Base-by-base conservation (phyloP, 495 filamentous ascomycete species). In the Penicillium macrosclerotiorum region DNA sequence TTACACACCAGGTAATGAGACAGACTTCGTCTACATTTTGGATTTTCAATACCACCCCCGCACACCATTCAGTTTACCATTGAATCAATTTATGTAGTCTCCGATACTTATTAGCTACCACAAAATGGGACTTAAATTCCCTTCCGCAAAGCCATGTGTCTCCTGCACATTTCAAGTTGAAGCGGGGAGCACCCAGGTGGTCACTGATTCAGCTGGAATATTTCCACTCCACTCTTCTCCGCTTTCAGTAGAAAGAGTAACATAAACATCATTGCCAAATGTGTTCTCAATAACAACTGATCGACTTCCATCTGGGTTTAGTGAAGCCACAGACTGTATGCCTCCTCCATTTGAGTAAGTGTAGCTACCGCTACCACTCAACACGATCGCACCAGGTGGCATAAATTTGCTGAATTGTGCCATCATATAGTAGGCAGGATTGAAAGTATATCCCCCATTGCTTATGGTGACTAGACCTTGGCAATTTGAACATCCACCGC, bases 321-420 rank as follows among this genome's bases (percentile, higher is more conserved):
- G 45, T 16, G 74, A 69, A 1, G 73, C 76, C 4, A 78, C 68
- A 17, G 67, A 69, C 57, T 80, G 74, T 12, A 77, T 25, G 13
- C 71, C 74, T 9, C 45, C 47, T 23, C 69, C 68, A 36, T 53
- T 60, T 3, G 56, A 55, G 49, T 74, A 75, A 8, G 68, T 73
- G 36, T 72, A 76, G 42, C 73, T 76, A 0, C 76, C 74, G 6
- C 55, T 64, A 6, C 70, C 73, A 58, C 49, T 57, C 8, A 79
- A 53, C 25, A 78, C 64, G 11, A 63, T 62, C 0, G 76, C 73
- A 27, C 75, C 75, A 12, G 63, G 64, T 13, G 74, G 71, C 45
- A 81, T 79, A 51, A 78, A 81, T 54, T 73, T 77, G 55, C 71
- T 76, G 55, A 76, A 78, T 46, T 81, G 78, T 9, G 74, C 76